Conservation (phyloP, 768 basidiomycete genomes). For the Termitomyces sp. region DNA sequence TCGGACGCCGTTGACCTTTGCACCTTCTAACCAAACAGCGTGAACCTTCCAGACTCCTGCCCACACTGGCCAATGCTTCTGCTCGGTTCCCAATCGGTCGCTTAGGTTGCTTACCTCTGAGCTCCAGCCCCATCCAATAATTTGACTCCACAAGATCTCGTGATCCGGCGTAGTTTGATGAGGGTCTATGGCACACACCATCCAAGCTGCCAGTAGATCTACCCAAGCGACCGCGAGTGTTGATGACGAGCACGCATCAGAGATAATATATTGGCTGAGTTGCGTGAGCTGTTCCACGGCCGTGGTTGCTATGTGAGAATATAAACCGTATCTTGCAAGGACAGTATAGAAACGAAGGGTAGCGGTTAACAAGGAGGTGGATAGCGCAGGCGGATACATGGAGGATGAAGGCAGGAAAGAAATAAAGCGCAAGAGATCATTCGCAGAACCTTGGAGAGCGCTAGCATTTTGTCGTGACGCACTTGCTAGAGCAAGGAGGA, state of each 20-base stretch:
- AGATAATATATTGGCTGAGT: constrained; percentile 42
- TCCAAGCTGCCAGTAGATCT: constrained; percentile 65
- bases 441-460: constrained; percentile 47
- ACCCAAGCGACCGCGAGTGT: constrained; percentile 47
- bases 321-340: constrained; percentile 76
- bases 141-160: constrained; percentile 86
- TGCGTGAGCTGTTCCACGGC: constrained; percentile 50
- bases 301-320: constrained; percentile 60
- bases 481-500: constrained; percentile 50
- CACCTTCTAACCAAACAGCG: constrained; percentile 73
- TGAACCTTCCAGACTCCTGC: constrained; percentile 50
- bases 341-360: constrained; percentile 59
- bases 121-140: constrained; percentile 74
- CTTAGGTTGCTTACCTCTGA: constrained; percentile 43
- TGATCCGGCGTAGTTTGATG: constrained; percentile 84
- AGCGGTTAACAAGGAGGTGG: constrained; percentile 41
- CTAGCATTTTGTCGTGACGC: constrained; percentile 68
- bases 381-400: constrained; percentile 34
- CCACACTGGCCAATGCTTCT: constrained; percentile 31
- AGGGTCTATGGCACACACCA: constrained; percentile 80
- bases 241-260: constrained; percentile 27
- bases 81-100: constrained; percentile 23
- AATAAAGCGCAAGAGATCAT: constrained; percentile 70
- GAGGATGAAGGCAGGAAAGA: constrained; percentile 44
- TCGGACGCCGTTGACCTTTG: constrained; percentile 60